Evolutionary conservation across 2,329 filamentous ascomycete species (phyloP).

Genomic region (Bipolaris sorokiniana): DNA sequence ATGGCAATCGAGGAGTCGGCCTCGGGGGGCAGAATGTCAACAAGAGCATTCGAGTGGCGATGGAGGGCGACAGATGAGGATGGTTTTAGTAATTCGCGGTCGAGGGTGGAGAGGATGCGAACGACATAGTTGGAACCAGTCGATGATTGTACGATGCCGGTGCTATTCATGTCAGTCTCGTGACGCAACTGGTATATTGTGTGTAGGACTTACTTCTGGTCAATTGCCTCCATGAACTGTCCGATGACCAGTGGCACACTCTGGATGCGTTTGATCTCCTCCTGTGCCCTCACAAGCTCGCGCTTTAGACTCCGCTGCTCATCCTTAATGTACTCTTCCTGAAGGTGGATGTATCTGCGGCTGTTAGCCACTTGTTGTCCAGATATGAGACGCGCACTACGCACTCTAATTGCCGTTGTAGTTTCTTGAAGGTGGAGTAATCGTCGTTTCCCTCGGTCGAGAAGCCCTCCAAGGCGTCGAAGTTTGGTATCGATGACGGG

Average conservation of each 20-base stretch:
- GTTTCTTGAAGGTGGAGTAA: constrained; percentile 93
- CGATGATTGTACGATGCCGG: constrained; percentile 96
- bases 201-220: constrained; percentile 78
- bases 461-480: constrained; percentile 87
- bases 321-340: constrained; percentile 99
- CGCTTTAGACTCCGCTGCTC: constrained; percentile 98
- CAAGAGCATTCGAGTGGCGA: constrained; percentile 96
- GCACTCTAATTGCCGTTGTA: constrained; percentile 94
- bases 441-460: constrained; percentile 84
- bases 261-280: constrained; percentile 99
- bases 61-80: constrained; percentile 97
- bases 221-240: constrained; percentile 99
- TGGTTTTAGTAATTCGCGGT: constrained; percentile 96
- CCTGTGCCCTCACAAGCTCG: constrained; percentile 94
- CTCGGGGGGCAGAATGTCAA: constrained; percentile 98
- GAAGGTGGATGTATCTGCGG: constrained; percentile 85
- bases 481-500: constrained; percentile 81
- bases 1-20: constrained; percentile 99
- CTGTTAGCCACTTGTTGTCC: constrained; percentile 35
- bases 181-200: constrained; percentile 2
- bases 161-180: constrained; percentile 61
- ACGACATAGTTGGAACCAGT: constrained; percentile 99
- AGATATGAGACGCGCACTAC: constrained; percentile 35
- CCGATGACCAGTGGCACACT: constrained; percentile 97
- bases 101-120: constrained; percentile 95